Conservation (phyloP, 768 basidiomycete species). For the Rhodotorula graminis region DNA sequence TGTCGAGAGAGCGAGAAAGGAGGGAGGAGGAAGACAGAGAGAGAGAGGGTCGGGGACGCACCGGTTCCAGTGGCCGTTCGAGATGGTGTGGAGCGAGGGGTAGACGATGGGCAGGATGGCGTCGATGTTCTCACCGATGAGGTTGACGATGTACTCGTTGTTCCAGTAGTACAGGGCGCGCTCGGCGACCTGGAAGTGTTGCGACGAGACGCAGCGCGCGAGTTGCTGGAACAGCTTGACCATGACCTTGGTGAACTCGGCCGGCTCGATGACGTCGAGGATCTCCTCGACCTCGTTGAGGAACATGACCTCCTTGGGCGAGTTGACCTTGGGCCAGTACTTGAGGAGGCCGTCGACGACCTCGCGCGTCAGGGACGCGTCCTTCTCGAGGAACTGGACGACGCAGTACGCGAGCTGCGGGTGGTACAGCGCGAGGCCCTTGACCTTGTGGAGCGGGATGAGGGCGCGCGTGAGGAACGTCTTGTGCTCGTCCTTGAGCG, state of each 20-base stretch:
- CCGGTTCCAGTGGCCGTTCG: conserved; percentile 96
- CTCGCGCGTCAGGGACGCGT: conserved; percentile 82
- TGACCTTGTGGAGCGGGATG: conserved; percentile 92
- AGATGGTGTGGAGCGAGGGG: conserved; percentile 90
- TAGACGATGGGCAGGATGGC: conserved; percentile 92
- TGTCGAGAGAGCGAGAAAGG: too few relatives aligned
- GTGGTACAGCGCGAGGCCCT: conserved; percentile 93
- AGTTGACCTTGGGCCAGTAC: conserved; percentile 99
- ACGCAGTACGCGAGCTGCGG: conserved; percentile 99
- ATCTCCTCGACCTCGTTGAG: conserved; percentile 99
- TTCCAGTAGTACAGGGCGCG: conserved; percentile 97
- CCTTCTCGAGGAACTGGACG: conserved; percentile 98
- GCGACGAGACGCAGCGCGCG: conserved; percentile 93
- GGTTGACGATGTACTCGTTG: conserved; percentile 98
- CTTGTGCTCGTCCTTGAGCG: conserved; percentile 98
- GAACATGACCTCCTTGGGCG: conserved; percentile 99
- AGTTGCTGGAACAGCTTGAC: conserved; percentile 87
- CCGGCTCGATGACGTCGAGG: conserved; percentile 92
- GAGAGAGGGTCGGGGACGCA: conserved; percentile 50
- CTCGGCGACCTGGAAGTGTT: conserved; percentile 99
- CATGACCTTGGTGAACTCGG: conserved; percentile 94
- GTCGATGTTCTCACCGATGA: conserved; percentile 93
- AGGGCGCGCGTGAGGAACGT: conserved; percentile 89
- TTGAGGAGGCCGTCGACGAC: conserved; percentile 93
- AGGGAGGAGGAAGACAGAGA: too few relatives aligned